A percentile compares a stretch with the other conserved stretches of the same genome.
These are phyloP conservation scores for Apiospora rasikravindrae DNA, from an alignment of 2,329 filamentous ascomycete species.

Conservation along the genomic window DNA sequence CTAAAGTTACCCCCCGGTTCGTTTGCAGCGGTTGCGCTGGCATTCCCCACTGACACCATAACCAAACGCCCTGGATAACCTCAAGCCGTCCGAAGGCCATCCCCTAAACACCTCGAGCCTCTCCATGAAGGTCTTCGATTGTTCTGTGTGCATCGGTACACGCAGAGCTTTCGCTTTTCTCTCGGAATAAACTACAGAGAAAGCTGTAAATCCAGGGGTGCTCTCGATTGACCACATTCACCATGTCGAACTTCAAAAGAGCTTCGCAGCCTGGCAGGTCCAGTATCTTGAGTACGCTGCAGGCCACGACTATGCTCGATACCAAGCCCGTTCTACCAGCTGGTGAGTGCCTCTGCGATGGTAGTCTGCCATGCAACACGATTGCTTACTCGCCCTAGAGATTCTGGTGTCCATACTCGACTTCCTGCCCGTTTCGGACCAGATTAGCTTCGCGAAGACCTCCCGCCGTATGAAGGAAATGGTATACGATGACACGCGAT, in stretches of 20 bases:
- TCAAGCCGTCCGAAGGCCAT: background rate
- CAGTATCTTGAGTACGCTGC: slow-evolving; percentile 76
- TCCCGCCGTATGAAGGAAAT: slow-evolving; percentile 92
- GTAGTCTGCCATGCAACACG: slow-evolving; percentile 21
- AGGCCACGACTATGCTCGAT: slow-evolving; percentile 80
- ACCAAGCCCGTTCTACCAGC: slow-evolving; percentile 81
- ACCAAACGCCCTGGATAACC: background rate
- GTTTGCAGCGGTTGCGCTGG: slow-evolving; percentile 6
- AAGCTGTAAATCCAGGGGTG: background rate
- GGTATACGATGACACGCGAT: slow-evolving; percentile 97
- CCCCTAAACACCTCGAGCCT: background rate
- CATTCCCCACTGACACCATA: background rate
- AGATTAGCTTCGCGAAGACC: slow-evolving; percentile 82
- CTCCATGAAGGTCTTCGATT: slow-evolving; percentile 5
- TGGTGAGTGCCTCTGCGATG: slow-evolving; percentile 56
- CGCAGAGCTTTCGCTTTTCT: background rate
- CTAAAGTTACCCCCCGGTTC: background rate
- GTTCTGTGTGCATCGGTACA: slow-evolving; percentile 15
- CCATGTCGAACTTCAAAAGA: slow-evolving; percentile 46
- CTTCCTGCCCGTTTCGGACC: slow-evolving; percentile 83
- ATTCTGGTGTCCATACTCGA: slow-evolving; percentile 88
- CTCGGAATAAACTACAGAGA: background rate
- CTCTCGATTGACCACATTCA: background rate
- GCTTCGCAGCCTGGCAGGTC: slow-evolving; percentile 42
- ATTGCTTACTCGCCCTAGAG: slow-evolving; percentile 56